phyloP scores from a whole-genome alignment of 768 basidiomycete species.

The Agrocybe praecox region DNA sequence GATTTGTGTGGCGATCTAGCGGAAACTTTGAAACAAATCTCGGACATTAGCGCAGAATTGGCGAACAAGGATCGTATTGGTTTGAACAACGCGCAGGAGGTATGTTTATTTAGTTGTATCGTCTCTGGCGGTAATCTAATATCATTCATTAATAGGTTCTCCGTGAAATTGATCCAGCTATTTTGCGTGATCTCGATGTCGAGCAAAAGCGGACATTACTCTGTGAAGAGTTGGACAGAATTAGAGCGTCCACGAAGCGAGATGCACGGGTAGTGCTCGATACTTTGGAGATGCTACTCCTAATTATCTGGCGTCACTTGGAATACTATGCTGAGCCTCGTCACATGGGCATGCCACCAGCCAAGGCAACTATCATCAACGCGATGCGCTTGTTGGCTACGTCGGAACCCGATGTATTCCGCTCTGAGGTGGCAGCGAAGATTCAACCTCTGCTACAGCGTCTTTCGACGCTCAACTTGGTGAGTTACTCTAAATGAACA shows the following conservation, averaged over 20 bases:
- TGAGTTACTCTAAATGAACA: slow-evolving; percentile 14
- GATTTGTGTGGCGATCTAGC: slow-evolving; percentile 64
- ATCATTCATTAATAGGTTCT: slow-evolving; percentile 42
- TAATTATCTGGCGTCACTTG: slow-evolving; percentile 82
- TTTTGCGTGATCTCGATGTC: slow-evolving; percentile 69
- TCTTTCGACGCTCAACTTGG: slow-evolving; percentile 50
- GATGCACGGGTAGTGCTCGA: slow-evolving; percentile 61
- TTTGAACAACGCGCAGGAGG: slow-evolving; percentile 73
- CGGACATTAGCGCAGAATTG: slow-evolving; percentile 70
- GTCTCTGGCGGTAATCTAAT: not conserved
- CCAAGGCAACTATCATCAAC: slow-evolving; percentile 41
- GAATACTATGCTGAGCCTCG: slow-evolving; percentile 57
- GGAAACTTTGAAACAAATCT: slow-evolving; percentile 64
- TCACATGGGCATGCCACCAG: slow-evolving; percentile 32
- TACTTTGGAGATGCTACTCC: slow-evolving; percentile 75
- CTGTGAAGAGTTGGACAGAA: slow-evolving; percentile 58
- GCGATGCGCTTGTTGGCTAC: slow-evolving; percentile 60
- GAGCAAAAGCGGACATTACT: slow-evolving; percentile 70
- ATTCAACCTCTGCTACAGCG: slow-evolving; percentile 58
- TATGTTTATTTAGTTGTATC: slow-evolving; percentile 25
- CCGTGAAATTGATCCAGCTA: slow-evolving; percentile 48
- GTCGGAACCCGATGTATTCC: slow-evolving; percentile 60
- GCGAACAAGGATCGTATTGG: slow-evolving; percentile 70
- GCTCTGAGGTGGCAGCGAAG: slow-evolving; percentile 54
- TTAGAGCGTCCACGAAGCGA: slow-evolving; percentile 37